A percentile compares a stretch with the other conserved stretches of the same genome.
Evolutionary conservation across 2,329 filamentous ascomycete species (phyloP).

Genomic region (Capronia americana): DNA sequence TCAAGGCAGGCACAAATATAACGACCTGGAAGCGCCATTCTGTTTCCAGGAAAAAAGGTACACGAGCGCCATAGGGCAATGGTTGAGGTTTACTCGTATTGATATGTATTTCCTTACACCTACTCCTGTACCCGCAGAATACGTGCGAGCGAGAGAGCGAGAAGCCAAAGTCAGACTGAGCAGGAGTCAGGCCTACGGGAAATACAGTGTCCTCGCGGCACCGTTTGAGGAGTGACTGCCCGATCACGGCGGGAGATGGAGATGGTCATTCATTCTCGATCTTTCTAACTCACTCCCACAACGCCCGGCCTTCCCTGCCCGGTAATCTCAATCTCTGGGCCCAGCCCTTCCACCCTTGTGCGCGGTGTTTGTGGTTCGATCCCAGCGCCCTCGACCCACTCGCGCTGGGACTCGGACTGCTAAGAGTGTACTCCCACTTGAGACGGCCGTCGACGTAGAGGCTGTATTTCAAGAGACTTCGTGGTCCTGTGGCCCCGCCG

Average conservation of each 20-base stretch:
- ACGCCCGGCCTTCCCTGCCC: not conserved
- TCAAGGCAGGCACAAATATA: no score
- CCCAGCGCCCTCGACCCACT: not conserved
- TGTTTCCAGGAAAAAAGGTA: no score
- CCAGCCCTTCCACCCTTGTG: slow-evolving; percentile 4
- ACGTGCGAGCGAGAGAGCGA: no score
- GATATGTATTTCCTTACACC: no score
- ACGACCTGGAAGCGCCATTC: no score
- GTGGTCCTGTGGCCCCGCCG: slow-evolving; percentile 51
- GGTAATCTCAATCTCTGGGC: not conserved
- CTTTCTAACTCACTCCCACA: slow-evolving; percentile 5
- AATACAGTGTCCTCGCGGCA: no score
- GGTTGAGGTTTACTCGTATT: no score
- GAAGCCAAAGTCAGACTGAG: no score
- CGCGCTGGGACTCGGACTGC: slow-evolving; percentile 41
- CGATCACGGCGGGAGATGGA: not conserved
- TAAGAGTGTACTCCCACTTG: slow-evolving; percentile 67
- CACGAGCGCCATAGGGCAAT: no score
- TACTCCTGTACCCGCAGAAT: no score
- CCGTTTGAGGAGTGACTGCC: not conserved
- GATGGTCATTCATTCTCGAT: not conserved
- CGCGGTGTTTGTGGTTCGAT: not conserved
- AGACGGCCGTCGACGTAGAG: slow-evolving; percentile 83
- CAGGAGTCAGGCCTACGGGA: no score
- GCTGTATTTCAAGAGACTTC: slow-evolving; percentile 76